These are phyloP conservation scores for Ormosia emarginata DNA, from an alignment of 306 rosid genomes.

Conservation along the genomic window DNA sequence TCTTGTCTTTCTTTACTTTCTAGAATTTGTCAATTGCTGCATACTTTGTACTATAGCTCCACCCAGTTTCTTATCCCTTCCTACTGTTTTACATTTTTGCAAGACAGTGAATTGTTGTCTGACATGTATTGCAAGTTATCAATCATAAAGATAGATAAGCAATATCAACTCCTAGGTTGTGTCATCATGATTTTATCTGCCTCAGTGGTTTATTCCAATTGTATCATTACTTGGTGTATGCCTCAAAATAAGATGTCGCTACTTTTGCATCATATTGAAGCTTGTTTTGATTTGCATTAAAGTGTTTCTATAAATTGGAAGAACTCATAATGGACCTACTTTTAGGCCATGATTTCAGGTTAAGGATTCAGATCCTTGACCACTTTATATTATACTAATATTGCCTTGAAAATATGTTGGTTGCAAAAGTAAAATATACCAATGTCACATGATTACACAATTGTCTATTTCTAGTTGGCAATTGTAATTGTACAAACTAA, in stretches of 20 bases:
- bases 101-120: neutral
- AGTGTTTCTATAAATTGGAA: neutral
- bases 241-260: neutral
- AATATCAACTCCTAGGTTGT: neutral
- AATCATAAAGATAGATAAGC: neutral
- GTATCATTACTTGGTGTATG: conserved; percentile 1
- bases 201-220: neutral
- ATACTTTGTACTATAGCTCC: neutral
- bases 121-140: neutral
- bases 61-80: neutral
- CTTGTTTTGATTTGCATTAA: neutral
- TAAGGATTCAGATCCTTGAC: neutral
- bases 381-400: neutral
- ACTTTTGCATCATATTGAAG: neutral
- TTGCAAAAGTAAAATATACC: neutral
- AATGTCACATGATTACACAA: neutral
- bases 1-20: neutral
- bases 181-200: neutral
- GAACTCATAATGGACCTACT: neutral
- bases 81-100: neutral
- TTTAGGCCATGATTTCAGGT: neutral
- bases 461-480: neutral
- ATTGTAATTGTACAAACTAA: neutral
- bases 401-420: neutral
- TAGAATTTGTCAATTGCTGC: neutral